Conservation (phyloP, 2,329 filamentous ascomycete genomes). For the Geoglossum cookeanum region DNA sequence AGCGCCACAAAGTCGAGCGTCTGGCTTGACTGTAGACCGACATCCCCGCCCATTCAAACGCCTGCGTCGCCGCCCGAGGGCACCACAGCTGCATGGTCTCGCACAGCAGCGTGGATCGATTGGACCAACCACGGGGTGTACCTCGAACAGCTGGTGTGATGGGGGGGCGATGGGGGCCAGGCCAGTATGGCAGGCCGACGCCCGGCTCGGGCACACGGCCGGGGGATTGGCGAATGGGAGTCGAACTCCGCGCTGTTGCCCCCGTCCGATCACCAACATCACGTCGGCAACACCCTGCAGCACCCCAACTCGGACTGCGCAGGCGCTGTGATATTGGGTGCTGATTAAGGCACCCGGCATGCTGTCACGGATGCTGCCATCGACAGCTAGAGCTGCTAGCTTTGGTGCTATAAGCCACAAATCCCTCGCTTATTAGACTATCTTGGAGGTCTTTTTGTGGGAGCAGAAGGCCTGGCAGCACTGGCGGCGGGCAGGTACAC, state of each 20-base stretch:
- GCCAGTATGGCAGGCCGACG: neutral
- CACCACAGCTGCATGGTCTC: neutral
- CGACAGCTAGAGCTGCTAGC: neutral
- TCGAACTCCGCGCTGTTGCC: neutral
- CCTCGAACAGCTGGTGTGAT: neutral
- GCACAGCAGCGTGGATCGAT: neutral
- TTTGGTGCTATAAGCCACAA: neutral
- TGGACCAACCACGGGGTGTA: neutral
- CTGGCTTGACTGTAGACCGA: neutral
- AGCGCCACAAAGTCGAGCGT: neutral
- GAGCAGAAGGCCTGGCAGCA: neutral
- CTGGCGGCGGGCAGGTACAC: too few relatives aligned
- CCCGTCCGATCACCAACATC: neutral
- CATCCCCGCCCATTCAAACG: neutral
- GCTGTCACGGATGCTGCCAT: neutral
- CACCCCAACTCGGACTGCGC: neutral
- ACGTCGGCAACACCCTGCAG: neutral
- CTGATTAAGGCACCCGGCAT: neutral
- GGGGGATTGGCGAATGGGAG: neutral
- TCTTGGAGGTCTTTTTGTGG: neutral
- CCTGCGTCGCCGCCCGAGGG: neutral
- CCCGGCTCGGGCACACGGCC: neutral
- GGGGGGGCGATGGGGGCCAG: neutral
- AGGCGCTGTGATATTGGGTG: neutral
- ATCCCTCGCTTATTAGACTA: neutral